Conservation (phyloP, 306 rosid genomes). For the Geum urbanum region DNA sequence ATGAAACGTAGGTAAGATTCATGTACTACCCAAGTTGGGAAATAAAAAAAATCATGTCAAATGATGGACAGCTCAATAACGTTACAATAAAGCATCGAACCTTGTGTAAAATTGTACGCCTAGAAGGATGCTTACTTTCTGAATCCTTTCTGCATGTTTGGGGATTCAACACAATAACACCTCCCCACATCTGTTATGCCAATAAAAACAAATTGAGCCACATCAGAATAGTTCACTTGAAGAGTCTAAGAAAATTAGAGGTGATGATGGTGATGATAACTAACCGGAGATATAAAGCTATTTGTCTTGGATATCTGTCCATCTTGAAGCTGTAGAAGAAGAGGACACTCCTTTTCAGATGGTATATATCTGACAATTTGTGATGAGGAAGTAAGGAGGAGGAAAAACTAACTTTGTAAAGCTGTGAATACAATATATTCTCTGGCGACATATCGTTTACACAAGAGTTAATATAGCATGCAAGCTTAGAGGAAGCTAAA, state of each 20-base stretch:
- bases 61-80: neutral
- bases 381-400: neutral
- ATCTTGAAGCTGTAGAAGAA: conserved; percentile 72
- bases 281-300: conserved; percentile 94
- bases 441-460: neutral
- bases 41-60: neutral
- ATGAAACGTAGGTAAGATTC: neutral
- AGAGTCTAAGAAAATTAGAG: conserved; percentile 2
- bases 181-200: conserved; percentile 91
- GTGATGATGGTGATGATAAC: conserved; percentile 29
- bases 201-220: conserved; percentile 19
- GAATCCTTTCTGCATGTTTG: conserved; percentile 46
- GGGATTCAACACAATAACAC: conserved; percentile 86
- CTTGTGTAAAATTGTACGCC: conserved; percentile 53
- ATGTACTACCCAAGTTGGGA: neutral
- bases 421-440: neutral
- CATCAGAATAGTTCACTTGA: conserved; percentile 13
- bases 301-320: conserved; percentile 83
- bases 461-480: neutral
- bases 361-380: conserved; percentile 61
- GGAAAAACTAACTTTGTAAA: conserved; percentile 15
- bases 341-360: conserved; percentile 84
- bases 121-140: conserved; percentile 45
- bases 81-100: conserved; percentile 36
- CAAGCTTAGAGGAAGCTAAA: neutral